Percentiles rank a stretch among this genome's conserved stretches.
Evolutionary conservation across 179 eudicot species (phyloP).

Genomic region (Dionaea muscipula): DNA sequence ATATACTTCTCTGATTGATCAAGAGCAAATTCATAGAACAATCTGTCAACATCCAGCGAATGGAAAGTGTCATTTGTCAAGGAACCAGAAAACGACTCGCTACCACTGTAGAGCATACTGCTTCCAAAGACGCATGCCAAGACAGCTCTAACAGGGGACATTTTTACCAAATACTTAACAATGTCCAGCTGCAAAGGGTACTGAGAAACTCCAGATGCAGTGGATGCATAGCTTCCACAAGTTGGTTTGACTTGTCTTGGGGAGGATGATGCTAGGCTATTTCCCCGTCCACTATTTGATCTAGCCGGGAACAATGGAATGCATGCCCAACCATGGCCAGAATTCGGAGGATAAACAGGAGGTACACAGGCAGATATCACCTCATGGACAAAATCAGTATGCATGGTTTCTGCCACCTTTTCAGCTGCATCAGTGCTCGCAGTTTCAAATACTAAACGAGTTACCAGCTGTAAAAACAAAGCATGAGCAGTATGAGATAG

Average conservation of each 20-base stretch:
- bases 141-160: slow-evolving; percentile 90
- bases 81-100: slow-evolving; percentile 55
- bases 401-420: slow-evolving; percentile 93
- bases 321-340: slow-evolving; percentile 98
- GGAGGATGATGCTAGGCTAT: slow-evolving; percentile 40
- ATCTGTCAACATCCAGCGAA: slow-evolving; percentile 69
- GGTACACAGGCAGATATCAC: slow-evolving; percentile 98
- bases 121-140: slow-evolving; percentile 96
- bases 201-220: slow-evolving; percentile 52
- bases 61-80: slow-evolving; percentile 48
- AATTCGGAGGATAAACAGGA: slow-evolving; percentile 87
- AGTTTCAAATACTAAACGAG: slow-evolving; percentile 83
- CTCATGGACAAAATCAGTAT: slow-evolving; percentile 95
- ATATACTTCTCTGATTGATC: slow-evolving; percentile 92
- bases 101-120: slow-evolving; percentile 56
- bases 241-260: slow-evolving; percentile 50
- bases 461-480: slow-evolving; percentile 60
- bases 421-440: slow-evolving; percentile 99
- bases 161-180: slow-evolving; percentile 82
- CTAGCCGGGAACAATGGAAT: slow-evolving; percentile 63
- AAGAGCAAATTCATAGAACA: slow-evolving; percentile 89
- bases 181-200: slow-evolving; percentile 86
- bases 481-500: neutral
- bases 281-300: slow-evolving; percentile 34
- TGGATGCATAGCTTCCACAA: slow-evolving; percentile 41